These are phyloP conservation scores for Circinella minor DNA, from an alignment of 371 early-diverging fungal genomes.

Conservation along the genomic window DNA sequence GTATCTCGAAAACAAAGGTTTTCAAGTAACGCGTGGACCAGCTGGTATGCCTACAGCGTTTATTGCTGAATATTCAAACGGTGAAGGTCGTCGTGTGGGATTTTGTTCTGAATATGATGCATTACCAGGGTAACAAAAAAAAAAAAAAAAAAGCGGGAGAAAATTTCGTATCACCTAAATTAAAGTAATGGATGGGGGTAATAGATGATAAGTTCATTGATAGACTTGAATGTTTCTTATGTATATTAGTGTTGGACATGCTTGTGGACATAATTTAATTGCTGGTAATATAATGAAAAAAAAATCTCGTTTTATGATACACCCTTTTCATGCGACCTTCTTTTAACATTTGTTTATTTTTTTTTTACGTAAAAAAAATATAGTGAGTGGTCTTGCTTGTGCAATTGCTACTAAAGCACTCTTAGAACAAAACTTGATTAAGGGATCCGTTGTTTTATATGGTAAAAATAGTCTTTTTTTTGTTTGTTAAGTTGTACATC, in stretches of 20 bases:
- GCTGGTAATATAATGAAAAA: constrained; percentile 39
- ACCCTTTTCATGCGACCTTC: too few species aligned
- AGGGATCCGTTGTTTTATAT: constrained; percentile 69
- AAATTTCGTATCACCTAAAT: too few species aligned
- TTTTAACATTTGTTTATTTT: too few species aligned
- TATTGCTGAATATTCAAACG: constrained; percentile 58
- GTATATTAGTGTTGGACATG: constrained; percentile 58
- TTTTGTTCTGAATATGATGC: constrained; percentile 59
- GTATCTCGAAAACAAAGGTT: constrained; percentile 60
- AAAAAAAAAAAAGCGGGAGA: too few species aligned
- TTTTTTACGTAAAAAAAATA: too few species aligned
- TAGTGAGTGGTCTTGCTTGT: constrained; percentile 61
- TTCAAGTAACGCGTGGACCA: constrained; percentile 53
- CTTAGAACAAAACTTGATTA: constrained; percentile 54
- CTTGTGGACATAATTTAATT: constrained; percentile 73
- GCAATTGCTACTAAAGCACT: constrained; percentile 61
- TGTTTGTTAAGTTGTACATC: not conserved
- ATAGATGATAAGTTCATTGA: too few species aligned
- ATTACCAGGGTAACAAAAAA: not conserved
- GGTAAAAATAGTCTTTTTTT: constrained; percentile 34
- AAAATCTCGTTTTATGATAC: too few species aligned
- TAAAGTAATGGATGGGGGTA: too few species aligned
- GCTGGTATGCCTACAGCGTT: constrained; percentile 69
- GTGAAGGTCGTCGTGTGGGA: constrained; percentile 49
- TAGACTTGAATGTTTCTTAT: too few species aligned